phyloP scores from a whole-genome alignment of 441 rosid species.

The Pelargonium cotyledonis region DNA sequence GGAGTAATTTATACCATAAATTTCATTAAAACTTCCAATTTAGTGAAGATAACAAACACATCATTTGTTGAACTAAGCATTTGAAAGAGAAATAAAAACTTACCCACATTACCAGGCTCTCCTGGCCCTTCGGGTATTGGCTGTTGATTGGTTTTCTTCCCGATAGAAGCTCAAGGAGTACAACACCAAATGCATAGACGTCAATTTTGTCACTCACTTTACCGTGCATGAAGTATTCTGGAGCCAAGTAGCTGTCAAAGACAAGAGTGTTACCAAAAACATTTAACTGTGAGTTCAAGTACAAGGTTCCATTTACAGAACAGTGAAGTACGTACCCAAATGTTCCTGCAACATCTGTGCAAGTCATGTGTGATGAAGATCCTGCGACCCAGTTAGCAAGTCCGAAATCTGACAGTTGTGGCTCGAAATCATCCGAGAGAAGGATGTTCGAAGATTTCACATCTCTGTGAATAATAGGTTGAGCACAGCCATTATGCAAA shows the following conservation, averaged over 20 bases:
- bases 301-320: neutral
- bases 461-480: conserved; percentile 75
- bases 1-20: no score
- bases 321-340: conserved; percentile 51
- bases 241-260: conserved; percentile 64
- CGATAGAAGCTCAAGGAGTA: conserved; percentile 82
- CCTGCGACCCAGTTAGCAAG: conserved; percentile 54
- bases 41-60: no score
- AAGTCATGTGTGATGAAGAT: conserved; percentile 36
- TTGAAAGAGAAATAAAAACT: conserved; percentile 17
- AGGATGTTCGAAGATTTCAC: conserved; percentile 91
- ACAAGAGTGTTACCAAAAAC: neutral
- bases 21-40: no score
- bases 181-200: conserved; percentile 85
- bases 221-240: conserved; percentile 88
- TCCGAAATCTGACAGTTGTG: conserved; percentile 96
- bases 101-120: conserved; percentile 95
- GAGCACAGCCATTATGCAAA: conserved; percentile 55
- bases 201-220: conserved; percentile 83
- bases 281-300: no score
- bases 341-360: conserved; percentile 76
- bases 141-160: conserved; percentile 71
- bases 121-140: conserved; percentile 56
- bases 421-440: conserved; percentile 77
- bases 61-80: no score